These are phyloP conservation scores for Aegilops speltoides DNA, from an alignment of 176 grass and related monocot species.

Conservation along the genomic window DNA sequence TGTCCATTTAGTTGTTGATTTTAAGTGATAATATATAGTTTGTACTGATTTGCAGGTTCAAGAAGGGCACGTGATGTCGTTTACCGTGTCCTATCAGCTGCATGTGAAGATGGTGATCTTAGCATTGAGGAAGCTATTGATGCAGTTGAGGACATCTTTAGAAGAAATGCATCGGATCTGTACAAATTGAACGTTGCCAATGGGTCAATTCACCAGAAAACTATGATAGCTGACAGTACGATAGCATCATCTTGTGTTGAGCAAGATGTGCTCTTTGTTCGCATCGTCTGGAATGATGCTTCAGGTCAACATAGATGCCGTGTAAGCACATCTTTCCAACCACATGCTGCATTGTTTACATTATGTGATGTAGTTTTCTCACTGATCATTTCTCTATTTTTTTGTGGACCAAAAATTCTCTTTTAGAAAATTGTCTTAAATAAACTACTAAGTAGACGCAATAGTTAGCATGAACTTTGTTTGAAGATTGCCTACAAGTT, in stretches of 20 bases:
- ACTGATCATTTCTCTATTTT: background rate
- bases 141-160: constrained; percentile 82
- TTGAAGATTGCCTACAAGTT: background rate
- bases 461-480: constrained; percentile 7
- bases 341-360: constrained; percentile 9
- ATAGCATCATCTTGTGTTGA: constrained; percentile 33
- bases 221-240: constrained; percentile 9
- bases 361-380: background rate
- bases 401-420: constrained; percentile 1
- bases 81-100: constrained; percentile 60
- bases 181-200: constrained; percentile 69
- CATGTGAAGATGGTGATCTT: constrained; percentile 93
- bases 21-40: constrained; percentile 24
- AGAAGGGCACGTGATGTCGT: constrained; percentile 81
- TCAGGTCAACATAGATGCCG: constrained; percentile 95
- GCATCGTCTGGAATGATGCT: constrained; percentile 82
- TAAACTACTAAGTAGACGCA: background rate
- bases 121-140: constrained; percentile 77
- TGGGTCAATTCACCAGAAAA: constrained; percentile 41
- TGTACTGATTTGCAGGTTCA: constrained; percentile 50
- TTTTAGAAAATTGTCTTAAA: background rate
- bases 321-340: constrained; percentile 53
- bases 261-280: constrained; percentile 75
- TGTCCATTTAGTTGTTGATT: background rate
- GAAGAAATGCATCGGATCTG: constrained; percentile 73